Base-by-base conservation (phyloP, 805 yeast genomes). In the Phaffomyces opuntiae region DNA sequence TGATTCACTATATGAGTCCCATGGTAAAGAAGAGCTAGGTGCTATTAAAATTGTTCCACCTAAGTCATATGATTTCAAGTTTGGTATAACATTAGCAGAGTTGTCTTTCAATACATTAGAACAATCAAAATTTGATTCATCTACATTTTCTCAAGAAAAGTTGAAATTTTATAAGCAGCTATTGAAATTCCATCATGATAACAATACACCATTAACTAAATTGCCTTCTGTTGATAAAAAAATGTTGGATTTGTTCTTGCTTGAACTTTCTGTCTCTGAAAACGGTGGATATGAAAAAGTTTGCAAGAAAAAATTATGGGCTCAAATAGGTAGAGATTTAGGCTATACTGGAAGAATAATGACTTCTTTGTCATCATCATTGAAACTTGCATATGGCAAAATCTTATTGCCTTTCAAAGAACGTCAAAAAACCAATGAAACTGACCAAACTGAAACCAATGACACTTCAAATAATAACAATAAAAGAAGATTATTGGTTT, bases 321-420 rank as follows among this genome's bases (percentile, higher is more conserved):
- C 88, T 1, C 88, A 84, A 56, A 75, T 87, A 9, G 91, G 91
- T 13, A 70, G 89, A 45, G 95, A 86, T 54, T 65, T 87, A 42
- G 95, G 95, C 0, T 84, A 81, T 59, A 74, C 78, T 31, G 88
- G 87, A 2, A 74, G 79, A 53, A 79, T 81, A 43, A 80, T 82
- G 76, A 80, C 86, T 31, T 81, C 88, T 12, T 61, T 84, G 39
- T 80, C 87, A 13, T 75, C 88, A 14, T 75, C 88, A 1, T 65
- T 85, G 49, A 78, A 82, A 55, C 62, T 77, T 1, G 76, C 84
- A 1, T 82, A 81, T 55, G 70, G 72, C 48, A 72, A 74, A 49
- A 65, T 73, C 16, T 51, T 78, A 29, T 48, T 51, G 21, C 31
- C 38, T 12, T 60, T 61, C 1, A 65, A 60, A 48, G 68, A 32